Base-by-base conservation (phyloP, 257 asterid genomes). In the Rauvolfia tetraphylla region DNA sequence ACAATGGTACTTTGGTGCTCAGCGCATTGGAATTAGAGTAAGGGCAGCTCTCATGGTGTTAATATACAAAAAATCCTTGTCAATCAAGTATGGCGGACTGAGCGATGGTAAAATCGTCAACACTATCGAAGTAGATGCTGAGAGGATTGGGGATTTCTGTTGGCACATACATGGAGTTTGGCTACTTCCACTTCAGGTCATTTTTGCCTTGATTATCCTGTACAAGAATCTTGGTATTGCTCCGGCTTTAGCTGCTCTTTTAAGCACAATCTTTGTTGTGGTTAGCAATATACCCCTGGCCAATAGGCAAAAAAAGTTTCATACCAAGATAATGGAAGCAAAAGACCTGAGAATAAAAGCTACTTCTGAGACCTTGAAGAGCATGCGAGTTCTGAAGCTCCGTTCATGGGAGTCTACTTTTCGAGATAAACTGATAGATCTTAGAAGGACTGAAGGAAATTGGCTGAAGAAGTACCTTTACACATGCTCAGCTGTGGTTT, bases 1-100 rank as follows among this genome's bases (percentile, higher is more conserved):
- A 70, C 97, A 87, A 74, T 93, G 97, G 97, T 92, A 92, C 71
- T 92, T 93, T 58, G 97, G 98, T n/a, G 90, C 96, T 44, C 91
- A 78, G 46, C 88, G 93, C 0, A 88, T 92, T 25, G 97, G 96
- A 14, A 84, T 90, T 71, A 81, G 93, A 62, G 83, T 91, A 44
- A 81, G 89, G 78, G 96, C 96, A 0, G 90, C 96, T 75, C 77
- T 93, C 9, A 88, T 86, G 92, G 96, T 89, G n/a, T 69, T 88
- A 80, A 80, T 88, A 81, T 90, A 92, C 84, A 86, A 89, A 75
- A 90, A 83, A 73, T 86, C 90, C 7, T 76, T 92, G 70, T 81
- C 90, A 23, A 68, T 85, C 11, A 89, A 88, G 51, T 84, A 87
- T 78, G 92, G 91, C 4, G 91, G 91, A 1, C 75, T 82, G 12